Percentiles rank a stretch among this genome's conserved stretches.
Conservation (phyloP, 345 rosid genomes). For the Hibiscus tridactylites region DNA sequence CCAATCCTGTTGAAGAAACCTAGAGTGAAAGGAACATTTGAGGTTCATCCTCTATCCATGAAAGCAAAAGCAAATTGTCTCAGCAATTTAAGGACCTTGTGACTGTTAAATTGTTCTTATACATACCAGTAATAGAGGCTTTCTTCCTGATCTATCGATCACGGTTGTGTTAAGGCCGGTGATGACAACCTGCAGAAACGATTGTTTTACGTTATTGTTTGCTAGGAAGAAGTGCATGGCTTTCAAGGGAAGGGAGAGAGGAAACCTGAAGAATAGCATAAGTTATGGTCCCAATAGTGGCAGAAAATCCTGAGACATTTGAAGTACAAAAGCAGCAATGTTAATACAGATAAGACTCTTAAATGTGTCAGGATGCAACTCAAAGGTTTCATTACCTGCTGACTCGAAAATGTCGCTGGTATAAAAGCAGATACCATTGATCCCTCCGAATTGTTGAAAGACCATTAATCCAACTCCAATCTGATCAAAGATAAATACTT, state of each 20-base stretch:
- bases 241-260: constrained; percentile 12
- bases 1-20: constrained; percentile 75
- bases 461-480: constrained; percentile 91
- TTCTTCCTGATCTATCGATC: constrained; percentile 77
- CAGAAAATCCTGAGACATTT: constrained; percentile 26
- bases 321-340: neutral
- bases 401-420: constrained; percentile 62
- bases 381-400: constrained; percentile 47
- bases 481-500: constrained; percentile 29
- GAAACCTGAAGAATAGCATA: constrained; percentile 85
- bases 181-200: constrained; percentile 51
- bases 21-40: constrained; percentile 14
- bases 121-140: constrained; percentile 69
- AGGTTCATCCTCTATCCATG: constrained; percentile 38
- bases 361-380: neutral
- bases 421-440: constrained; percentile 81
- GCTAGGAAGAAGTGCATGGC: constrained; percentile 1
- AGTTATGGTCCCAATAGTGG: constrained; percentile 58
- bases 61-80: neutral
- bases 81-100: neutral
- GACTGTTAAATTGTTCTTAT: neutral
- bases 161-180: constrained; percentile 54
- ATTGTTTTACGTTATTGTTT: neutral
- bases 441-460: constrained; percentile 90
- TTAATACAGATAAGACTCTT: neutral